Evolutionary conservation across 768 basidiomycete genomes (phyloP).

Genomic region (Cystobasidium tubakii): DNA sequence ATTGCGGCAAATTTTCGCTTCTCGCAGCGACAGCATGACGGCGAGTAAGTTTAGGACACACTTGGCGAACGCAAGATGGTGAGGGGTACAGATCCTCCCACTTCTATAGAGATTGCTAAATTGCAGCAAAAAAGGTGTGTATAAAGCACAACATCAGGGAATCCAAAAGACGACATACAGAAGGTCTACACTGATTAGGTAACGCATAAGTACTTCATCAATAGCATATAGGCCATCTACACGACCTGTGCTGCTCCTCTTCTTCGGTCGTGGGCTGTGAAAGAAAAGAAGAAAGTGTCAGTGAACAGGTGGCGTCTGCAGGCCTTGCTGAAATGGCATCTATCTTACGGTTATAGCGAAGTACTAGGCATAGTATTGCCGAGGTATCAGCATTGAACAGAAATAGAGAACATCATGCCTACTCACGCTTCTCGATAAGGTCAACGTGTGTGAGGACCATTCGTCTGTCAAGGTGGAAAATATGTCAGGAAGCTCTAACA

Average conservation of each 20-base stretch:
- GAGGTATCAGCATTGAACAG: not conserved
- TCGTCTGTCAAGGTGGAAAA: conserved; percentile 14
- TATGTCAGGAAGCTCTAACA: not conserved
- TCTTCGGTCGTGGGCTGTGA: not conserved
- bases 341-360: not conserved
- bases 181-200: not conserved
- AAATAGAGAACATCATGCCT: too few species aligned
- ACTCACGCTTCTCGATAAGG: conserved; percentile 34
- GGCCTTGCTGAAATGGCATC: not conserved
- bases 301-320: not conserved
- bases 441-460: conserved; percentile 37
- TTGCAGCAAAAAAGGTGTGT: not conserved
- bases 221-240: too few species aligned
- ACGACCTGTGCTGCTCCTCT: not conserved
- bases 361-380: not conserved
- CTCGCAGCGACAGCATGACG: too few species aligned
- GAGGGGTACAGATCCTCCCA: too few species aligned
- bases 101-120: too few species aligned
- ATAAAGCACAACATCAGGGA: not conserved
- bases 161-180: not conserved
- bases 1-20: too few species aligned
- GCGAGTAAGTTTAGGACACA: too few species aligned
- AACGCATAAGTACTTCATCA: too few species aligned
- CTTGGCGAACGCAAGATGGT: too few species aligned
- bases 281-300: not conserved